These are phyloP conservation scores for Casaregolazyma suthepensis DNA, from an alignment of 1,139 yeast species.

Conservation along the genomic window DNA sequence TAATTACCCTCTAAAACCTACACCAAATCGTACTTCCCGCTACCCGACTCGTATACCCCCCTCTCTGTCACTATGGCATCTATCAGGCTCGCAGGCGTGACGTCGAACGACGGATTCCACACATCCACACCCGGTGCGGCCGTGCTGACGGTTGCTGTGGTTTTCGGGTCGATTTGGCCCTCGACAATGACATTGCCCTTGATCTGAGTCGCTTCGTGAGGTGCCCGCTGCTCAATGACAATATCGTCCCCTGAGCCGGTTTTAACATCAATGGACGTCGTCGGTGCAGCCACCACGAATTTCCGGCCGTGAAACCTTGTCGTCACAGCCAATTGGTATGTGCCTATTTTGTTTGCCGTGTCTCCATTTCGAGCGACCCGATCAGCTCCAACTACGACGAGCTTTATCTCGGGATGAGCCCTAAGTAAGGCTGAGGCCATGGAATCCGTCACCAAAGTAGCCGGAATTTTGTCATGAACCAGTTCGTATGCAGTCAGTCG, in stretches of 20 bases:
- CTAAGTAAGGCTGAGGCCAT: constrained; percentile 77
- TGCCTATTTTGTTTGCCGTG: constrained; percentile 96
- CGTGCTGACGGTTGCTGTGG: constrained; percentile 49
- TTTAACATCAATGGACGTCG: constrained; percentile 72
- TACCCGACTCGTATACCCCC: background rate
- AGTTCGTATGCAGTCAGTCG: constrained; percentile 88
- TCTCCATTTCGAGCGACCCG: constrained; percentile 85
- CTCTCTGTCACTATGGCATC: constrained; percentile 85
- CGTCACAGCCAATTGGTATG: constrained; percentile 77
- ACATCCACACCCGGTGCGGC: constrained; percentile 83
- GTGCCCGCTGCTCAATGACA: constrained; percentile 81
- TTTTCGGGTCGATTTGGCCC: constrained; percentile 25
- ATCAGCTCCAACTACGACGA: constrained; percentile 97
- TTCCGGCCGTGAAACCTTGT: constrained; percentile 52
- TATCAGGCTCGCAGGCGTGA: constrained; percentile 74
- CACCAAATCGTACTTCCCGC: background rate
- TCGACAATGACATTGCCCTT: constrained; percentile 54
- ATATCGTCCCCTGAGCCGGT: constrained; percentile 68
- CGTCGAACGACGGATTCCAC: constrained; percentile 97
- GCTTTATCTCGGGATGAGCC: constrained; percentile 54
- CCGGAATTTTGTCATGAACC: constrained; percentile 77
- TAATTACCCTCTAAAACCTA: background rate
- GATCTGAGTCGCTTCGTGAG: constrained; percentile 68
- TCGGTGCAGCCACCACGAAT: constrained; percentile 93
- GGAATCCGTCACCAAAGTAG: constrained; percentile 83